Conservation (phyloP, 352 stramenopile species). For the Phytophthora citricola region DNA sequence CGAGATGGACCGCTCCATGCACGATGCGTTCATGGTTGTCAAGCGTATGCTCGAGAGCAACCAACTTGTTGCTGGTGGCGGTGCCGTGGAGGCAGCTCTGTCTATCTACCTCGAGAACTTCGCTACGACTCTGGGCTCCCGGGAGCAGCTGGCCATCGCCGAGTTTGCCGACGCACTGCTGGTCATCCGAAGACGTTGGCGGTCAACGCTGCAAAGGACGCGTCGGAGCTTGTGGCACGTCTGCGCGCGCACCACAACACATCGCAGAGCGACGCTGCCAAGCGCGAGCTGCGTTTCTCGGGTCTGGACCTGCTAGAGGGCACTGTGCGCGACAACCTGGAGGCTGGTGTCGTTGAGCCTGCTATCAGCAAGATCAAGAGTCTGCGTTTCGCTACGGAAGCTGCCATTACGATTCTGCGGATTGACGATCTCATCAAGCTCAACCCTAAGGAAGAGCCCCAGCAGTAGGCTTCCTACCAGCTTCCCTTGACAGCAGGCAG, state of each 20-base stretch:
- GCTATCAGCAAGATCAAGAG: constrained; percentile 99
- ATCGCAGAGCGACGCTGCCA: constrained; percentile 86
- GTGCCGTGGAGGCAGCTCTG: constrained; percentile 97
- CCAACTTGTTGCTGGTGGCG: constrained; percentile 97
- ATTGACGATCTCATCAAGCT: constrained; percentile 99
- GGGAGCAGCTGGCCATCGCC: constrained; percentile 99
- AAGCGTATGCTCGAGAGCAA: constrained; percentile 99
- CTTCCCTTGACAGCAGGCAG: constrained; percentile 28
- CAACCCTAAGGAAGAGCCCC: constrained; percentile 87
- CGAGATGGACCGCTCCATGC: constrained; percentile 99
- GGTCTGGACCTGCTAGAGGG: constrained; percentile 98
- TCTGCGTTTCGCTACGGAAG: constrained; percentile 98
- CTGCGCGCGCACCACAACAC: constrained; percentile 97
- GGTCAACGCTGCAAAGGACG: constrained; percentile 99
- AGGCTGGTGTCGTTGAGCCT: constrained; percentile 98
- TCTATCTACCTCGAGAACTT: constrained; percentile 99
- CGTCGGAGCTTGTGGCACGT: constrained; percentile 98
- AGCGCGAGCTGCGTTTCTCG: constrained; percentile 86
- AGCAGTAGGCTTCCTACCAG: constrained; percentile 62
- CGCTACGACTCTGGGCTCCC: constrained; percentile 95
- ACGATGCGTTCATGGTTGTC: constrained; percentile 99
- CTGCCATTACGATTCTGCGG: constrained; percentile 99
- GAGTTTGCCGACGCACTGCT: constrained; percentile 99
- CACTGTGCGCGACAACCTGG: constrained; percentile 96
- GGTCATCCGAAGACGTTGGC: constrained; percentile 98